Evolutionary conservation across 495 filamentous ascomycete species (phyloP), one percentile per base, ranked within the genome.

Genomic region (Penicillium ochrochloron): DNA sequence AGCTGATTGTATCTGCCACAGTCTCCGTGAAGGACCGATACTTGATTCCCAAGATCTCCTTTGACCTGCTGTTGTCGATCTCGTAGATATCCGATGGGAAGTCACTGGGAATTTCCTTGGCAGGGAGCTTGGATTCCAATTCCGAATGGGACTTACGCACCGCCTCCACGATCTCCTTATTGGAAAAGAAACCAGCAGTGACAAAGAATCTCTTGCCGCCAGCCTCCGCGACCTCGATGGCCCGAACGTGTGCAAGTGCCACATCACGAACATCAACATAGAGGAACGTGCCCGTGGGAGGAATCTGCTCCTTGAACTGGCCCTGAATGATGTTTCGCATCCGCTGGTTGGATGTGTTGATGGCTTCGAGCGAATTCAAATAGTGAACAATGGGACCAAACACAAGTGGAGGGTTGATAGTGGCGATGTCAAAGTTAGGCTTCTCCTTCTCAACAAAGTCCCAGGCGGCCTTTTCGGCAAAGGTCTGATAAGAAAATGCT

Each of bases 391-490:
- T 80, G 0, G 92, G 92, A 0, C 92, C 92, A 15, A 89, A 75
- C 4, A 94, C 89, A n/a, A 92, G 73, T 0, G 91, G 89, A 56
- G 83, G 83, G 68, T 88, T 87, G 68, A 94, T 83, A 0, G 92
- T 96, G 10, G 86, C 81, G 50, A 98, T 65, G 42, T 87, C 84
- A 68, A 95, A 95, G 68, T 86, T 88, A 0, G 90, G 91, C 75
- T 92, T 91, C 74, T 92, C 88, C 52, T 88, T 86, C 75, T 91
- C 86, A 5, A 93, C 77, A 69, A 93, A 93, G 8, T 93, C 86
- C 91, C 91, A 95, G 0, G 91, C 91, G 3, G 92, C 90, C 68
- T 84, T 87, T 67, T 92, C 89, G 8, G 83, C 83, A 42, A 83
- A 82, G 14, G 82, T 85, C 76, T 82, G 3, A 14, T 21, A 46